These are phyloP conservation scores for Scedosporium dehoogii DNA, from an alignment of 2,329 filamentous ascomycete species.

Conservation along the genomic window DNA sequence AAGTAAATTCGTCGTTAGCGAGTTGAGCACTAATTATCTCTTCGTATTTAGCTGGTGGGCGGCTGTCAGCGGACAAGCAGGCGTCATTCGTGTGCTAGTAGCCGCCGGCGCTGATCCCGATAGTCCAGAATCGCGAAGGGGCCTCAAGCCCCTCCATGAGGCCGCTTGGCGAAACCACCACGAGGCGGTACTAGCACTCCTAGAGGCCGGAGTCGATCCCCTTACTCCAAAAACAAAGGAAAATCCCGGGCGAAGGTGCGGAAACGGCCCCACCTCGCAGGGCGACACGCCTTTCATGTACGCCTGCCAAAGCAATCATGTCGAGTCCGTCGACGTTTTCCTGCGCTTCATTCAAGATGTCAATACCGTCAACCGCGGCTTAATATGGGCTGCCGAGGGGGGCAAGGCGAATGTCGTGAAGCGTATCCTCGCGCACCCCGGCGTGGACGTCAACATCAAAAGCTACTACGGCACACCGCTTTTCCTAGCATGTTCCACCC, in stretches of 20 bases:
- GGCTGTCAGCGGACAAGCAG: conserved; percentile 13
- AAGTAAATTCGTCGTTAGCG: background rate
- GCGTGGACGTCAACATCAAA: conserved; percentile 20
- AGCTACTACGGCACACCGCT: conserved; percentile 14
- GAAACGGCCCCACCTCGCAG: conserved; percentile 7
- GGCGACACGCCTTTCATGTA: conserved; percentile 21
- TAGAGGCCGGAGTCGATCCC: conserved; percentile 25
- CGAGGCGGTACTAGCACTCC: conserved; percentile 17
- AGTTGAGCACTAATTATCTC: background rate
- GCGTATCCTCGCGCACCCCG: conserved; percentile 19
- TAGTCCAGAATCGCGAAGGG: conserved; percentile 10
- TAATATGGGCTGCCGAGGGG: conserved; percentile 16
- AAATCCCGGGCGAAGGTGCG: conserved; percentile 2
- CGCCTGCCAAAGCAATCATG: conserved; percentile 18
- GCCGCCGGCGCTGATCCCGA: conserved; percentile 17
- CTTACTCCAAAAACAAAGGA: conserved; percentile 17
- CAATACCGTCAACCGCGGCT: conserved; percentile 15
- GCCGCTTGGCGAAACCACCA: conserved; percentile 22
- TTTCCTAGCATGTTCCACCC: conserved; percentile 8
- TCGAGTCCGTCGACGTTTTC: conserved; percentile 17
- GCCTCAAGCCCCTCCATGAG: conserved; percentile 23
- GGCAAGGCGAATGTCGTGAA: conserved; percentile 14
- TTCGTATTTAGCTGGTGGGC: conserved; percentile 13
- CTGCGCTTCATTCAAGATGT: conserved; percentile 16
- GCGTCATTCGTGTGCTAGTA: conserved; percentile 13